Evolutionary conservation across 2,329 filamentous ascomycete genomes (phyloP).

Genomic region (Trichophyton schoenleinii): DNA sequence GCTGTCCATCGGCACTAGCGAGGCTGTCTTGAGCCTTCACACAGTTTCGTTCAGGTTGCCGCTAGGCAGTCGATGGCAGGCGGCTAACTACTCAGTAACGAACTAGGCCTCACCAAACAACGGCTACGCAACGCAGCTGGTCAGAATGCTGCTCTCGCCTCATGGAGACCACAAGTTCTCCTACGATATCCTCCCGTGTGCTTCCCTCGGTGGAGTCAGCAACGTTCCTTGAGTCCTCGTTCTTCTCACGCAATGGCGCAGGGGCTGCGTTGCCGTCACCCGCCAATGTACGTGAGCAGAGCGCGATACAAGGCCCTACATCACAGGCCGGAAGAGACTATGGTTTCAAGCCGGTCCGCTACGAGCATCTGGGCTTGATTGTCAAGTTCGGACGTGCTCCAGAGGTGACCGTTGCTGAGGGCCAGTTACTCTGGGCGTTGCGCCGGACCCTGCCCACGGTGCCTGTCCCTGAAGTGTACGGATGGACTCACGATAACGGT

Average conservation of each 20-base stretch:
- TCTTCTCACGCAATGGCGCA: slow-evolving; percentile 1
- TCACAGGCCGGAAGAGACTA: neutral
- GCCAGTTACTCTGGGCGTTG: slow-evolving; percentile 16
- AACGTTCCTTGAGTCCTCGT: slow-evolving; percentile 3
- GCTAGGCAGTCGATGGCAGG: no score
- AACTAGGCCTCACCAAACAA: no score
- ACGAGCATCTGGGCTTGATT: slow-evolving; percentile 13
- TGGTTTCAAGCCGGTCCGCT: slow-evolving; percentile 10
- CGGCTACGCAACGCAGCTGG: no score
- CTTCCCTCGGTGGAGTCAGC: slow-evolving; percentile 1
- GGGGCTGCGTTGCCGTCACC: slow-evolving; percentile 1
- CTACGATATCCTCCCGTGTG: neutral
- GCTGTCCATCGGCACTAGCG: no score
- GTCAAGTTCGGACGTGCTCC: slow-evolving; percentile 16
- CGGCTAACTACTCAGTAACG: no score
- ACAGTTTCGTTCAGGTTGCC: no score
- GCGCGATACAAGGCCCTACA: neutral
- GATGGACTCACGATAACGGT: slow-evolving; percentile 20
- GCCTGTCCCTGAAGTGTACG: slow-evolving; percentile 27
- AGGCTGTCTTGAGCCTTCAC: no score
- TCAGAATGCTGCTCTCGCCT: no score
- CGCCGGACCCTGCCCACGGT: slow-evolving; percentile 15
- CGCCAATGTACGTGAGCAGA: slow-evolving; percentile 3
- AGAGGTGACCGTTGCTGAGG: slow-evolving; percentile 14
- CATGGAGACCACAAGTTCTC: neutral